Evolutionary conservation across 768 basidiomycete species (phyloP).

Genomic region (Terana coerulea): DNA sequence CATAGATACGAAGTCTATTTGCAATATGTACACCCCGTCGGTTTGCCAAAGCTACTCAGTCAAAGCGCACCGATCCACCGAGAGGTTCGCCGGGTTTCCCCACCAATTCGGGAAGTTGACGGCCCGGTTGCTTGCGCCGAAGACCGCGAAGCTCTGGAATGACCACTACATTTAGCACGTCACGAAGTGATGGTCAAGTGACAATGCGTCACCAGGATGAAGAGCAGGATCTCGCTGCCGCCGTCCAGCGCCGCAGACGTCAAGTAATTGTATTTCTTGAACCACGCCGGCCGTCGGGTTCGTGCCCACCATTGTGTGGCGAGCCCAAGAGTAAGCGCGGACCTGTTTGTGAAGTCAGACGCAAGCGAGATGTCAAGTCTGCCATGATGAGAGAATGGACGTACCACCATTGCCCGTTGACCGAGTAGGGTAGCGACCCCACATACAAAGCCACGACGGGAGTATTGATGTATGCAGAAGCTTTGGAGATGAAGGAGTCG

Average conservation of each 20-base stretch:
- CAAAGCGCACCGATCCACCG: slow-evolving; percentile 34
- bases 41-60: no score
- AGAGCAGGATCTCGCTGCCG: slow-evolving; percentile 43
- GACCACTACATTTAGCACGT: not conserved
- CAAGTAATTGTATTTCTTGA: slow-evolving; percentile 46
- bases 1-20: no score
- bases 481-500: slow-evolving; percentile 28
- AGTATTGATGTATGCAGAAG: no score
- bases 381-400: not conserved
- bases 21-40: no score
- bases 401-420: slow-evolving; percentile 50
- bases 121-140: slow-evolving; percentile 39
- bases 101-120: slow-evolving; percentile 45
- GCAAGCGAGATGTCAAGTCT: not conserved
- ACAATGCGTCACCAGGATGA: slow-evolving; percentile 44
- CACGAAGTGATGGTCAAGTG: no score
- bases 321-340: slow-evolving; percentile 47
- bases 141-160: slow-evolving; percentile 29
- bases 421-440: slow-evolving; percentile 42
- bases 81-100: slow-evolving; percentile 35
- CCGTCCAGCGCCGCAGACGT: slow-evolving; percentile 45
- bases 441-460: slow-evolving; percentile 36
- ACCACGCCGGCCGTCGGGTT: slow-evolving; percentile 37
- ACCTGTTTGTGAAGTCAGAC: slow-evolving; percentile 12
- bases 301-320: slow-evolving; percentile 46